A percentile compares a stretch with the other conserved stretches of the same genome.
phyloP scores from a whole-genome alignment of 1,139 yeast species.

The Pichia sp. region DNA sequence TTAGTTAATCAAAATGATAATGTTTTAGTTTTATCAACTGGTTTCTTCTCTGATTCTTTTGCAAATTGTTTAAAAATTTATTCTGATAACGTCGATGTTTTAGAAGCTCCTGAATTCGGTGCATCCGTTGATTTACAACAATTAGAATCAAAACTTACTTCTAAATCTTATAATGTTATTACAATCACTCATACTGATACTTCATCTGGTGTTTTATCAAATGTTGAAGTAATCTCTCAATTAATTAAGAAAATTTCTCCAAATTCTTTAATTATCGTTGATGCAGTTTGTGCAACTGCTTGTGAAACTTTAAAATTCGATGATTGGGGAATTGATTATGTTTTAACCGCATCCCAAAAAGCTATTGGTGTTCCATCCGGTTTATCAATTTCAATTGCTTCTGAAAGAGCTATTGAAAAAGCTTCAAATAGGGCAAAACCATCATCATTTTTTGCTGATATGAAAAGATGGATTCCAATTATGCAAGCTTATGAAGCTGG shows the following conservation, averaged over 20 bases:
- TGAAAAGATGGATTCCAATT: constrained; percentile 84
- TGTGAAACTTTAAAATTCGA: constrained; percentile 84
- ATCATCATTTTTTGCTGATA: constrained; percentile 61
- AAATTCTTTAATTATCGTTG: constrained; percentile 76
- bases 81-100: constrained; percentile 65
- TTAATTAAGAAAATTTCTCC: constrained; percentile 65
- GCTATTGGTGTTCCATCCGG: constrained; percentile 96
- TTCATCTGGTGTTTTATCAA: constrained; percentile 82
- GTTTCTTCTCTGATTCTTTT: constrained; percentile 83
- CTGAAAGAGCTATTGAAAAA: constrained; percentile 65
- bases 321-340: constrained; percentile 85
- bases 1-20: constrained; percentile 57
- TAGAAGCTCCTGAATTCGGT: constrained; percentile 60
- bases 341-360: constrained; percentile 88
- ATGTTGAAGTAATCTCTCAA: constrained; percentile 58
- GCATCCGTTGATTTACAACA: constrained; percentile 55
- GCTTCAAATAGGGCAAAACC: constrained; percentile 52
- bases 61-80: constrained; percentile 72
- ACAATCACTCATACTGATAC: constrained; percentile 96
- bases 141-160: constrained; percentile 36
- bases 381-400: constrained; percentile 68
- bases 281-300: constrained; percentile 91
- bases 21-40: constrained; percentile 83
- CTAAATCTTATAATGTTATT: constrained; percentile 49
- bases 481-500: constrained; percentile 85